phyloP scores from a whole-genome alignment of 2,329 filamentous ascomycete genomes.

The Paecilomyces formosus region DNA sequence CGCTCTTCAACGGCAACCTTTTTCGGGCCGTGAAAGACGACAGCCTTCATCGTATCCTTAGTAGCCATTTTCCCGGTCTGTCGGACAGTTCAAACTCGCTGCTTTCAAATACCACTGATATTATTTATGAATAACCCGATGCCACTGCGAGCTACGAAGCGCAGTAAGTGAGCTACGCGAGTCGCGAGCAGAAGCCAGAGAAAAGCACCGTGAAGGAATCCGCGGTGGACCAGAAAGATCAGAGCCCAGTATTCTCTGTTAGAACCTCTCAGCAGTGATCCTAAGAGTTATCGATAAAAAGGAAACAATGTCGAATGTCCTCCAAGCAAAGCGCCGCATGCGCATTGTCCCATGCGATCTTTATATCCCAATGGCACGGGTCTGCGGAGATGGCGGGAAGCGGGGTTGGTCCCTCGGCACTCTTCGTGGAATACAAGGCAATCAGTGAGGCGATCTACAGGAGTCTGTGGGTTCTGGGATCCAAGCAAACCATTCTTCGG shows the following conservation, averaged over 20 bases:
- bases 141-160: background rate
- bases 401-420: background rate
- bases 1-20: slow-evolving; percentile 71
- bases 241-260: background rate
- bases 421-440: background rate
- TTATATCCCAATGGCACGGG: background rate
- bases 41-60: slow-evolving; percentile 67
- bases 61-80: slow-evolving; percentile 16
- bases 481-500: background rate
- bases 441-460: background rate
- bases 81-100: background rate
- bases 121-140: background rate
- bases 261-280: background rate
- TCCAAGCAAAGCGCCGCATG: background rate
- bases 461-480: background rate
- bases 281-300: background rate
- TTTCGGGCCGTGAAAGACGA: slow-evolving; percentile 74
- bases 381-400: background rate
- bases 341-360: background rate
- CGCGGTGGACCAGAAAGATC: background rate
- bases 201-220: background rate
- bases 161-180: background rate
- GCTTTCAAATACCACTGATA: background rate
- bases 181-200: background rate
- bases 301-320: background rate